A percentile compares a stretch with the other conserved stretches of the same genome.
phyloP scores from a whole-genome alignment of 148 eudicot genomes.

The Chenopodium formosanum region DNA sequence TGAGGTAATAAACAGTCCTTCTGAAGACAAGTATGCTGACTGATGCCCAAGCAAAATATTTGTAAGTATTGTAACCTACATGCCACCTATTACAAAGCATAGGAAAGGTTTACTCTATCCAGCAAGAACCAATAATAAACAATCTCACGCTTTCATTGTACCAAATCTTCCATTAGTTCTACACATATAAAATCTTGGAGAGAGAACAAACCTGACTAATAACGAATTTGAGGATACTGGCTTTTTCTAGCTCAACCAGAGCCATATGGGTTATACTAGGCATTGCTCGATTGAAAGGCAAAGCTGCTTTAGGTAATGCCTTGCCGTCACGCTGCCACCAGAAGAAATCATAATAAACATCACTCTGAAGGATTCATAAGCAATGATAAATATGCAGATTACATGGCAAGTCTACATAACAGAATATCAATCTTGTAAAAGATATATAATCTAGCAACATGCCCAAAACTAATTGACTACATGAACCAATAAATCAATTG shows the following conservation, averaged over 20 bases:
- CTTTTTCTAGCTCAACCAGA: constrained; percentile 82
- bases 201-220: constrained; percentile 72
- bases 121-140: neutral
- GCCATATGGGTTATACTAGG: constrained; percentile 98
- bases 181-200: neutral
- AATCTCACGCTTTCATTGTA: neutral
- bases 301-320: constrained; percentile 75
- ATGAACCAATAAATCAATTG: neutral
- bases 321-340: constrained; percentile 64
- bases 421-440: neutral
- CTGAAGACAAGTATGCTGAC: neutral
- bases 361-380: neutral
- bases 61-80: neutral
- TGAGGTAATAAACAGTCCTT: neutral
- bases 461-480: neutral
- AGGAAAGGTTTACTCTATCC: neutral
- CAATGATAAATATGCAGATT: neutral
- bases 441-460: neutral
- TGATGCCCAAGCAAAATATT: neutral
- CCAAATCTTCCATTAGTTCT: neutral
- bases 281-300: constrained; percentile 94
- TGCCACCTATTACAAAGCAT: neutral
- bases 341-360: constrained; percentile 6
- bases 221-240: constrained; percentile 79
- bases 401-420: neutral